Conservation (phyloP, 2,329 filamentous ascomycete genomes). For the Aspergillus texensis region DNA sequence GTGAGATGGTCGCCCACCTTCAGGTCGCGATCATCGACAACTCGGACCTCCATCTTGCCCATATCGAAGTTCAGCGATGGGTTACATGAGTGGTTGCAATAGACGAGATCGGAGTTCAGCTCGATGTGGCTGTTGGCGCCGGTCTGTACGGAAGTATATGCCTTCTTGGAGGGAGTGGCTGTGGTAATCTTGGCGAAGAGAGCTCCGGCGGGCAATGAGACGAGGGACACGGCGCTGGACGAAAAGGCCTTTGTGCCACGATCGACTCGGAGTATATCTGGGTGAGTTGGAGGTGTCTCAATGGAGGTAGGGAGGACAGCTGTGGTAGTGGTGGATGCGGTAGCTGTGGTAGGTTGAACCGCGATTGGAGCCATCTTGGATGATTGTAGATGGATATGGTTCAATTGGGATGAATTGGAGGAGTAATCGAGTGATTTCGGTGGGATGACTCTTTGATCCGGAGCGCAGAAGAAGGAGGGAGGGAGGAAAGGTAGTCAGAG, state of each 20-base stretch:
- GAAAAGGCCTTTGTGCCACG: conserved; percentile 38
- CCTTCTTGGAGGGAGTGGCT: conserved; percentile 47
- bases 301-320: conserved; percentile 10
- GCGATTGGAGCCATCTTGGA: conserved; percentile 22
- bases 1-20: conserved; percentile 46
- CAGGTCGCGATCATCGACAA: conserved; percentile 42
- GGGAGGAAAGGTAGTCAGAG: background rate
- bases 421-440: background rate
- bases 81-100: conserved; percentile 59
- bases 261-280: conserved; percentile 29
- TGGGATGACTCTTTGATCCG: background rate
- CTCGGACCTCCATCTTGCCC: conserved; percentile 43
- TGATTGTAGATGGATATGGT: background rate
- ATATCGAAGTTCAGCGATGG: conserved; percentile 60
- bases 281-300: conserved; percentile 28
- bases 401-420: background rate
- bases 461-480: no score
- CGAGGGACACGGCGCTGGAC: conserved; percentile 50
- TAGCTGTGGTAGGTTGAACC: conserved; percentile 22
- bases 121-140: conserved; percentile 55
- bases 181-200: conserved; percentile 52
- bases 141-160: conserved; percentile 58
- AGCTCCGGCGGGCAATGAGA: conserved; percentile 54
- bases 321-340: conserved; percentile 20
- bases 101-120: conserved; percentile 59